Base-by-base conservation (phyloP, 1,139 yeast species). In the Suhomyces yuchorum region DNA sequence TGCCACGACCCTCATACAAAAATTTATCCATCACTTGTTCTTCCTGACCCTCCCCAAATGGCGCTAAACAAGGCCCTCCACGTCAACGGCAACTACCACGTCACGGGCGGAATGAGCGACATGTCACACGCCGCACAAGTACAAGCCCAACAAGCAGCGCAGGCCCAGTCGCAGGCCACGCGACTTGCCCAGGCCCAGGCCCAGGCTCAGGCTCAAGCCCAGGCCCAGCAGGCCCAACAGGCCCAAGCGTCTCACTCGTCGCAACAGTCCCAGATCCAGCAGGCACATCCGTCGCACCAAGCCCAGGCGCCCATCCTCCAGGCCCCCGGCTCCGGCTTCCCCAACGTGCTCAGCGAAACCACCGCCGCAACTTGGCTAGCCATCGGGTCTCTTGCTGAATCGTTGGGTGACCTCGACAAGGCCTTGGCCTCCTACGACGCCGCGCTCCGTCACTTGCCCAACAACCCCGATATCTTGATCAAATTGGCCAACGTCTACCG, bases 351-450 rank as follows among this genome's bases (percentile, higher is more conserved):
- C 43, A 67, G 82, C 36, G 89, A 85, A 56, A 85, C 92, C 46
- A 89, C 93, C 28, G 87, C 92, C 3, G 95, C 91, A 49, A 88
- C 97, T 7, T 93, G 98, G 98, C 73, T 90, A 43, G 93, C 96
- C 15, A 84, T 92, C 49, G 96, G 97, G 24, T 82, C 90, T 20
- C 79, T 93, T 55, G 97, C 98, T 18, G 98, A 93, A 65, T 77
- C 90, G 48, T 74, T 93, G 55, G 96, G 95, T 18, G 96, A 92
- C 61, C 84, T 83, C 50, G 97, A 92, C 59, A 83, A 91, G 59
- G 98, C 98, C 1, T 82, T 91, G 39, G 81, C 84, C 55, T 89
- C 96, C 33, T 92, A 89, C 64, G 96, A 95, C 61, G 78, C 91
- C n/a, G 96, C 97, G 9, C 75, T 93, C 53, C 81, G 93, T 60